Conservation (phyloP, 129 eudicot species). For the Flaveria sonorensis region DNA sequence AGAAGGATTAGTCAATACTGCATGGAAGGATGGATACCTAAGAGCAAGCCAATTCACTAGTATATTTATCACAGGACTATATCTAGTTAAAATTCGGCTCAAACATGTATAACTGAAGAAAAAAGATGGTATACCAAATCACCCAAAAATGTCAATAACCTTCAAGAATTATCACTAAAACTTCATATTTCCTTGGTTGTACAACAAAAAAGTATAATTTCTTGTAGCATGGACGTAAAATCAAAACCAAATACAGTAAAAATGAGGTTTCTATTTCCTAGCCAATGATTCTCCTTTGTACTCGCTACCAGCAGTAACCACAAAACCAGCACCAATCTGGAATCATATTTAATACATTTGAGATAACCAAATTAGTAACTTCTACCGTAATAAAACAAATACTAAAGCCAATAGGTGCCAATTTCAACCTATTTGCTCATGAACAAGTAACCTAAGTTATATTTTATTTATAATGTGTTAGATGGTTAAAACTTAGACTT, state of each 20-base stretch:
- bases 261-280: slow-evolving; percentile 51
- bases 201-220: slow-evolving; percentile 5
- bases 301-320: slow-evolving; percentile 76
- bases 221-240: not conserved
- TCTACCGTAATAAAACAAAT: not conserved
- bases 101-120: not conserved
- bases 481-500: not conserved
- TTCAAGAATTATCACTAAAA: not conserved
- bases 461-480: not conserved
- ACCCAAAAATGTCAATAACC: not conserved
- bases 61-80: no score
- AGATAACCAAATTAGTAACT: not conserved
- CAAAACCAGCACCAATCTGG: slow-evolving; percentile 93
- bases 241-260: slow-evolving; percentile 6
- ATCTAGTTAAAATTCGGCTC: no score
- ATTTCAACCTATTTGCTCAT: not conserved
- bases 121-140: not conserved
- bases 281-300: slow-evolving; percentile 81
- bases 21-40: no score
- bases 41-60: no score
- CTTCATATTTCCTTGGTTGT: slow-evolving; percentile 3
- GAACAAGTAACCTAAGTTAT: not conserved
- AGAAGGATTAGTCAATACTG: no score
- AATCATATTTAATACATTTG: not conserved
- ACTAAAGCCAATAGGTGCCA: not conserved